Base-by-base conservation (phyloP, 805 yeast genomes). In the Aciculoconidium aculeatum region DNA sequence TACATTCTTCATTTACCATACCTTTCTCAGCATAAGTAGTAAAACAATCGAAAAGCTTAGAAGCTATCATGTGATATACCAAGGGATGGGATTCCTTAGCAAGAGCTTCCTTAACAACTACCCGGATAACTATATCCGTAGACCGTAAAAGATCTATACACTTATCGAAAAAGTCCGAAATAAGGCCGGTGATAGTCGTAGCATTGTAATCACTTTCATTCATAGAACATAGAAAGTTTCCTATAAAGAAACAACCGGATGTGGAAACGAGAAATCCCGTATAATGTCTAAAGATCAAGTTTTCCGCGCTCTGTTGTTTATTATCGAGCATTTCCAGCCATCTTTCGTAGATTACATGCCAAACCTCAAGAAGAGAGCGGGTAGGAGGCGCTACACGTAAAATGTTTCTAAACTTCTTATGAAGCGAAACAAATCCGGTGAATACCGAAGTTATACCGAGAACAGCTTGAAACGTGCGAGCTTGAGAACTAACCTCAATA, bases 221-320 rank as follows among this genome's bases (percentile, higher is more conserved):
- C n/a, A n/a, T n/a, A n/a, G n/a, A n/a, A n/a, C n/a, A n/a, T n/a
- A n/a, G n/a, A n/a, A n/a, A n/a, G n/a, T n/a, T n/a, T n/a, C n/a
- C n/a, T n/a, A n/a, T n/a, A 14, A 79, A 47, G 33, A 80, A 70
- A 10, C 77, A 65, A 24, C 94, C 86, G 28, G 84, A 71, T 0
- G 80, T 58, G 0, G 86, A 73, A 2, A 86, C 84, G 36, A 84
- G 51, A 36, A 79, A 76, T 6, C 90, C 92, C 2, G 86, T 77
- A 46, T 70, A 78, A 45, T 77, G 80, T 42, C 81, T 62, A 52
- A 76, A 75, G 15, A 75, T 68, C 7, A 59, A 42, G 35, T 50
- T 73, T n/a, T 58, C 65, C 56, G 44, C 67, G 42, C 42, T 56
- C 36, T 28, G 52, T n/a, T 42, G 30, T 21, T 40, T 45, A 13